Conservation (phyloP, 495 filamentous ascomycete species). For the Neurospora discreta region DNA sequence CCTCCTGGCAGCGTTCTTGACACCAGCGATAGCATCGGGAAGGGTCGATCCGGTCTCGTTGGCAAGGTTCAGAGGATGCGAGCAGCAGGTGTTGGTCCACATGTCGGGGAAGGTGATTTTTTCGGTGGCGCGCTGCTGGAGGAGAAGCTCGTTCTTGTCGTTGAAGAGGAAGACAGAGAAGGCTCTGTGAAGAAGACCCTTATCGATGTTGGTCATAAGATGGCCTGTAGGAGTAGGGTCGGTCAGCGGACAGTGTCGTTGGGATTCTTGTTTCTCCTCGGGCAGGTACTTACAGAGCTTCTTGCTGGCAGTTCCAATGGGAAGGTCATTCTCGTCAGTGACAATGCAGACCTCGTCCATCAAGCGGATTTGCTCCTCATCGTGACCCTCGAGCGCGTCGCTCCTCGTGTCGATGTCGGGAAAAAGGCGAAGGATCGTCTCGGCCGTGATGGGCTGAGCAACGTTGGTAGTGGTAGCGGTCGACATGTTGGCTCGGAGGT, state of each 20-base stretch:
- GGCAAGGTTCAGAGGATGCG: slow-evolving; percentile 85
- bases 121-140: slow-evolving; percentile 90
- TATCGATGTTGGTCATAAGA: slow-evolving; percentile 95
- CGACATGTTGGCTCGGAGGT: slow-evolving; percentile 15
- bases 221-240: slow-evolving; percentile 52
- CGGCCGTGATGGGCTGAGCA: slow-evolving; percentile 56
- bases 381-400: slow-evolving; percentile 69
- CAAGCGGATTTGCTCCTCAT: slow-evolving; percentile 91
- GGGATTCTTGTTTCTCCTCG: neutral
- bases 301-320: slow-evolving; percentile 96
- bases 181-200: slow-evolving; percentile 88
- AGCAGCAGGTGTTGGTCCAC: slow-evolving; percentile 99
- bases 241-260: slow-evolving; percentile 3
- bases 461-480: slow-evolving; percentile 28
- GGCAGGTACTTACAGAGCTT: slow-evolving; percentile 67
- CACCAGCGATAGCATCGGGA: slow-evolving; percentile 67
- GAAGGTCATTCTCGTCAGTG: slow-evolving; percentile 78
- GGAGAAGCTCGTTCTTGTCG: slow-evolving; percentile 72
- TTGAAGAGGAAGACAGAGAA: slow-evolving; percentile 99
- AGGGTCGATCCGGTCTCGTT: slow-evolving; percentile 83
- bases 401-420: slow-evolving; percentile 92
- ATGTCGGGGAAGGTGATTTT: slow-evolving; percentile 99
- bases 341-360: slow-evolving; percentile 99
- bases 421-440: slow-evolving; percentile 80
- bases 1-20: slow-evolving; percentile 79